Evolutionary conservation across 2,329 filamentous ascomycete genomes (phyloP).

Genomic region (Pseudomassariella vexata): DNA sequence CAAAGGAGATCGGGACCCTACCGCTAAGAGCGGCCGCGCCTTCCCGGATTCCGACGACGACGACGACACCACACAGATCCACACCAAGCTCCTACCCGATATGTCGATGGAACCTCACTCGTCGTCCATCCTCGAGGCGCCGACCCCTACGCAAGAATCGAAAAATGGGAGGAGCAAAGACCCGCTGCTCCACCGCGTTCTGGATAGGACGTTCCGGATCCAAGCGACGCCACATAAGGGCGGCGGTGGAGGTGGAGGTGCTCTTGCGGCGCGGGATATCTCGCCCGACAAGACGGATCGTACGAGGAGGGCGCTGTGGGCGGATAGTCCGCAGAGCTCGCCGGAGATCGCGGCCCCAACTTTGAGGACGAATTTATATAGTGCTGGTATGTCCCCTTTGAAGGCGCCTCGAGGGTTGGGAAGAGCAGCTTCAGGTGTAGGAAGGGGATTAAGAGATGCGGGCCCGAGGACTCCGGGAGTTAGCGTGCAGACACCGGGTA

Average conservation of each 20-base stretch:
- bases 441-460: conserved; percentile 35
- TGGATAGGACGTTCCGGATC: conserved; percentile 92
- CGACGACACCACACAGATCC: conserved; percentile 40
- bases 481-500: conserved; percentile 74
- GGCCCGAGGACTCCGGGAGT: conserved; percentile 70
- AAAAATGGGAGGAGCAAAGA: conserved; percentile 47
- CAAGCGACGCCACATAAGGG: conserved; percentile 79
- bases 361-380: conserved; percentile 79
- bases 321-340: conserved; percentile 61
- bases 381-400: conserved; percentile 56
- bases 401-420: conserved; percentile 34
- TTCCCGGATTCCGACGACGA: conserved; percentile 26
- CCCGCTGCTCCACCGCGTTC: conserved; percentile 80
- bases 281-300: conserved; percentile 27
- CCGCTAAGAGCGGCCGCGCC: neutral
- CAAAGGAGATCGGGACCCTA: conserved; percentile 31
- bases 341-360: conserved; percentile 77
- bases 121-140: conserved; percentile 45
- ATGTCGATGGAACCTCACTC: conserved; percentile 59
- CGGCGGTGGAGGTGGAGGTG: conserved; percentile 17
- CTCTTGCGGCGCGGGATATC: too few species aligned
- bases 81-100: conserved; percentile 53
- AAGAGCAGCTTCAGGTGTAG: too few species aligned
- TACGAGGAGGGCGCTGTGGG: conserved; percentile 34
- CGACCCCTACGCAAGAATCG: conserved; percentile 14